phyloP scores from a whole-genome alignment of 2,329 filamentous ascomycete genomes.

The Emericellopsis atlantica region DNA sequence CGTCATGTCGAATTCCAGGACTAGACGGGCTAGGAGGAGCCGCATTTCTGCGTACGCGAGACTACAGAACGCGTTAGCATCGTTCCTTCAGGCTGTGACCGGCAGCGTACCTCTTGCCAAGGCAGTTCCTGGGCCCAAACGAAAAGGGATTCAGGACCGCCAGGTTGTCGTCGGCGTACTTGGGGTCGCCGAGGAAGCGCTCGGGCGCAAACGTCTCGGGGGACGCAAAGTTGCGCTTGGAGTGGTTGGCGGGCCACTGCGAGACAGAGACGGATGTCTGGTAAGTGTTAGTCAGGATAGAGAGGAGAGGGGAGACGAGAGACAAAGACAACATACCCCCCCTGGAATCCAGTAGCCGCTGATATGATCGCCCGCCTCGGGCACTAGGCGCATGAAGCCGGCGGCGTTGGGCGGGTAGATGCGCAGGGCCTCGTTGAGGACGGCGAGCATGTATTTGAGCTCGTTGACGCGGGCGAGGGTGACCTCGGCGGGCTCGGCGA shows the following conservation, averaged over 20 bases:
- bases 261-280: constrained; percentile 18
- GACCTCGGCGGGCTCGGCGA: constrained; percentile 13
- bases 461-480: constrained; percentile 14
- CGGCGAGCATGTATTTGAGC: constrained; percentile 19
- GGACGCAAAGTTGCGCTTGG: constrained; percentile 14
- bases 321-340: not conserved
- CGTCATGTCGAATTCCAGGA: constrained; percentile 15
- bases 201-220: constrained; percentile 23
- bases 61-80: constrained; percentile 4
- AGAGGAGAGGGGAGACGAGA: not conserved
- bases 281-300: not conserved
- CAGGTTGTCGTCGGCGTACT: constrained; percentile 10
- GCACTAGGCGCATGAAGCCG: constrained; percentile 6
- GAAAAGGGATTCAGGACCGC: constrained; percentile 15
- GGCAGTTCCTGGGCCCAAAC: constrained; percentile 7
- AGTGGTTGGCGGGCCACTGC: constrained; percentile 19
- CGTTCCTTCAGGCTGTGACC: too few relatives aligned
- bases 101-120: constrained; percentile 4
- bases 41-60: constrained; percentile 18
- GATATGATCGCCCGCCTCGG: not conserved
- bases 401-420: constrained; percentile 15
- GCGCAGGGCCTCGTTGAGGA: constrained; percentile 24
- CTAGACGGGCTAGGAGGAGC: constrained; percentile 11
- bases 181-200: constrained; percentile 16
- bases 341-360: not conserved